Conservation (phyloP, 2,329 filamentous ascomycete genomes). For the Diaporthe ampelina region DNA sequence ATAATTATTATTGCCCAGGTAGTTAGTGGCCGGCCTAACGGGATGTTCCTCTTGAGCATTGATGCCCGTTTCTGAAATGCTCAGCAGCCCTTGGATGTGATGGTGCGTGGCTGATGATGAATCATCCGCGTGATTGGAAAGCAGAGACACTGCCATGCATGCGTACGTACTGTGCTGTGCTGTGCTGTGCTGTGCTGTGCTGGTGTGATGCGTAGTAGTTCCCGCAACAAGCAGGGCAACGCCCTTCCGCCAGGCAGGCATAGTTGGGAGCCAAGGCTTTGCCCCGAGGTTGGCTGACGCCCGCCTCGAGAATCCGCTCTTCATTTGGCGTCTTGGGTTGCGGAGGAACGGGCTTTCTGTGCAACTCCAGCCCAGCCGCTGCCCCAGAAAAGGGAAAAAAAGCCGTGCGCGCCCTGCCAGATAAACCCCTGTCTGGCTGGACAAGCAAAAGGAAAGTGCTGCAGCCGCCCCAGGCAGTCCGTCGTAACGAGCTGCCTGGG, state of each 20-base stretch:
- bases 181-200: too few relatives aligned
- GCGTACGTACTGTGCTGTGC: too few relatives aligned
- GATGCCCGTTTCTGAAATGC: not conserved
- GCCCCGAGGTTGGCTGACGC: slow-evolving; percentile 26
- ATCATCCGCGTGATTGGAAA: slow-evolving; percentile 28
- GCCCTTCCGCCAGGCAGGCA: slow-evolving; percentile 1
- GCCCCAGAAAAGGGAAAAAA: not conserved
- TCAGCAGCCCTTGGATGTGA: not conserved
- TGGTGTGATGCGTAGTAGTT: too few relatives aligned
- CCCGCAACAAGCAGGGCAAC: slow-evolving; percentile 3
- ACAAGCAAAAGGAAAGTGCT: not conserved
- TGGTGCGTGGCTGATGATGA: slow-evolving; percentile 23
- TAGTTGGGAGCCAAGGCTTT: slow-evolving; percentile 2
- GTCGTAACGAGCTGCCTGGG: not conserved
- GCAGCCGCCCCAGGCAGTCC: slow-evolving; percentile 1
- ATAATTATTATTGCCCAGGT: not conserved
- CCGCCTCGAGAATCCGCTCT: slow-evolving; percentile 12
- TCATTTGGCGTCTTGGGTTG: slow-evolving; percentile 2
- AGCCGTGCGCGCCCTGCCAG: slow-evolving; percentile 1
- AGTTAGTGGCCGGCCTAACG: not conserved
- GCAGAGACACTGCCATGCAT: not conserved
- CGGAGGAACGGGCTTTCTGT: slow-evolving; percentile 22
- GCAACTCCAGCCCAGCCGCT: not conserved
- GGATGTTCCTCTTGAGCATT: not conserved
- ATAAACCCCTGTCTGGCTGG: not conserved